phyloP scores from a whole-genome alignment of 2,329 filamentous ascomycete genomes.

The Paecilomyces sp. region DNA sequence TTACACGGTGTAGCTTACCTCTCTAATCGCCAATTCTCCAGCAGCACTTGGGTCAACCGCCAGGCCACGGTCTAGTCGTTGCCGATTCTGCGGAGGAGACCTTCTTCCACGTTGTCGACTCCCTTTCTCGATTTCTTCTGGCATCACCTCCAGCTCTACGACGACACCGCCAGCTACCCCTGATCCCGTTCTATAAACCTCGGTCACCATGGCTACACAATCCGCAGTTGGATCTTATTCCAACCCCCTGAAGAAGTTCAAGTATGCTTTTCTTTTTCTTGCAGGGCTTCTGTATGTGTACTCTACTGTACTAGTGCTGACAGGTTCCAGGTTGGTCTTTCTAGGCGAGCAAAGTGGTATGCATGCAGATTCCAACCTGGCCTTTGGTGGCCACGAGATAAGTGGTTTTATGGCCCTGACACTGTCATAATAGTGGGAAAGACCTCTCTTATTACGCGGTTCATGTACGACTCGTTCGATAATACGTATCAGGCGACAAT shows the following conservation, averaged over 20 bases:
- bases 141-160: background rate
- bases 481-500: conserved; percentile 99
- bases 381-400: conserved; percentile 2
- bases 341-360: conserved; percentile 97
- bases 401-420: conserved; percentile 12
- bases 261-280: conserved; percentile 49
- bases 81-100: background rate
- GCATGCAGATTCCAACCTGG: conserved; percentile 11
- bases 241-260: conserved; percentile 99
- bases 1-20: background rate
- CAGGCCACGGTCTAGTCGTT: background rate
- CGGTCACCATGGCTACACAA: conserved; percentile 65
- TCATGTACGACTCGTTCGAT: conserved; percentile 99
- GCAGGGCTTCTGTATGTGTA: background rate
- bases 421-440: conserved; percentile 67
- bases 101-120: background rate
- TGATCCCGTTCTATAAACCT: conserved; percentile 19
- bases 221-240: conserved; percentile 78
- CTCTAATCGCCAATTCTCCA: background rate
- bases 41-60: background rate
- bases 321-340: conserved; percentile 71
- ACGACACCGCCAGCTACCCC: conserved; percentile 16
- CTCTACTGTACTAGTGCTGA: conserved; percentile 16
- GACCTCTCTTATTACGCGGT: conserved; percentile 95
- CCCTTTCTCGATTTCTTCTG: background rate